phyloP scores from a whole-genome alignment of 208 protist genomes.

The Phytomonas francai region DNA sequence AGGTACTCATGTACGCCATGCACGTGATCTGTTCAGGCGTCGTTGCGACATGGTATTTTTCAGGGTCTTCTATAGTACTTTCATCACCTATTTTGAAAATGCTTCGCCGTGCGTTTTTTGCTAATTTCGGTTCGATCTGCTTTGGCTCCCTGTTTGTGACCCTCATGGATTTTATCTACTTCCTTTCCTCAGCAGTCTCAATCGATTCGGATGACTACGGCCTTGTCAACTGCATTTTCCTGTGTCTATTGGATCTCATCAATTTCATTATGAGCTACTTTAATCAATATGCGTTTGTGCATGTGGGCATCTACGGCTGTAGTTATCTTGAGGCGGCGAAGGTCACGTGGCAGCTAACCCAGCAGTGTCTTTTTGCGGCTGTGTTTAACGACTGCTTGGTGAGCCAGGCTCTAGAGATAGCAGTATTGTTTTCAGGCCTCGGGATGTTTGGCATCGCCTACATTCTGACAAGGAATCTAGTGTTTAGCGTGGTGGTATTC shows the following conservation, averaged over 20 bases:
- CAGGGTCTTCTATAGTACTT: constrained; percentile 47
- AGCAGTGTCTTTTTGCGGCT: constrained; percentile 60
- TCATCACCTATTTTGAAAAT: constrained; percentile 34
- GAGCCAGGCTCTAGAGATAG: constrained; percentile 23
- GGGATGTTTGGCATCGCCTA: constrained; percentile 19
- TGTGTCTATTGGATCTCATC: constrained; percentile 46
- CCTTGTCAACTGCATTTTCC: constrained; percentile 45
- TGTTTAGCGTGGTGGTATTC: constrained; percentile 20
- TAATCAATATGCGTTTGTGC: constrained; percentile 87
- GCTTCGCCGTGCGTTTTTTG: constrained; percentile 65
- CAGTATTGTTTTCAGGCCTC: constrained; percentile 23
- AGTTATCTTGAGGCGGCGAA: constrained; percentile 72
- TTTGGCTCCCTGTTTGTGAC: constrained; percentile 81
- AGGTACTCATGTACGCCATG: constrained; percentile 53
- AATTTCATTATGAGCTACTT: constrained; percentile 71
- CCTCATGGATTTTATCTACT: constrained; percentile 49
- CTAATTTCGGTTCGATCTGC: constrained; percentile 83
- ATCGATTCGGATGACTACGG: constrained; percentile 13
- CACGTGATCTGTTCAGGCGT: constrained; percentile 71
- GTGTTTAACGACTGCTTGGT: constrained; percentile 78
- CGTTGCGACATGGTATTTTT: constrained; percentile 85
- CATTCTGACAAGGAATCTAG: constrained; percentile 16
- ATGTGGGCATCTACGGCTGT: constrained; percentile 86
- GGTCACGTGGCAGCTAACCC: constrained; percentile 49
- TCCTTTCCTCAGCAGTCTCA: constrained; percentile 20